Evolutionary conservation across 2,329 filamentous ascomycete species (phyloP).

Genomic region (Ascochyta fabae): DNA sequence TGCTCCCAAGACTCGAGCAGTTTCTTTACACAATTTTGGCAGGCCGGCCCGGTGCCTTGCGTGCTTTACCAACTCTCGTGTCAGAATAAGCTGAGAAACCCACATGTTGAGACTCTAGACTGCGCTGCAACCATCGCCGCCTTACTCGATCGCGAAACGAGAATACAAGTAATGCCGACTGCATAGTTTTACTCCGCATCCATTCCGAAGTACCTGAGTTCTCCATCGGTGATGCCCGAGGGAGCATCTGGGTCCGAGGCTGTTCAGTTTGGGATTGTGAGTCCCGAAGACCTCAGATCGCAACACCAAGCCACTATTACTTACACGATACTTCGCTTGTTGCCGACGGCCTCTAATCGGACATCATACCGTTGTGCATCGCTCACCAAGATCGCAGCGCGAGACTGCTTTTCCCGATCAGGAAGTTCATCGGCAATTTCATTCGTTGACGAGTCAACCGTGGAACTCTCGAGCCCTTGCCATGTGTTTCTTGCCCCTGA

Average conservation of each 20-base stretch:
- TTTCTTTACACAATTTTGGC: slow-evolving; percentile 32
- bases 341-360: slow-evolving; percentile 16
- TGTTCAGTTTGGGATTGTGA: slow-evolving; percentile 6
- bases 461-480: background rate
- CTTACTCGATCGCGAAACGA: slow-evolving; percentile 30
- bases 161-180: background rate
- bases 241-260: slow-evolving; percentile 7
- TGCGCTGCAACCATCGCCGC: slow-evolving; percentile 19
- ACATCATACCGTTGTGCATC: background rate
- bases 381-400: background rate
- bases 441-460: slow-evolving; percentile 24
- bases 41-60: slow-evolving; percentile 24
- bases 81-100: slow-evolving; percentile 23
- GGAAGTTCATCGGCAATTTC: slow-evolving; percentile 28
- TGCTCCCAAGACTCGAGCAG: slow-evolving; percentile 30
- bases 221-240: slow-evolving; percentile 19
- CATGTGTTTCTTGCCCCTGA: slow-evolving; percentile 14
- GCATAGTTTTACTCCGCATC: slow-evolving; percentile 1
- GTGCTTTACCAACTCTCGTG: slow-evolving; percentile 21
- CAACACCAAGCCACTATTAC: slow-evolving; percentile 26
- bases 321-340: slow-evolving; percentile 39
- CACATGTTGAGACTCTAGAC: slow-evolving; percentile 42
- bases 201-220: slow-evolving; percentile 6
- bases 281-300: slow-evolving; percentile 2
- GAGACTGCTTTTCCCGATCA: slow-evolving; percentile 15